phyloP scores from a whole-genome alignment of 1,284 basidiomycete genomes.

The Cutaneotrichosporon dermatis region DNA sequence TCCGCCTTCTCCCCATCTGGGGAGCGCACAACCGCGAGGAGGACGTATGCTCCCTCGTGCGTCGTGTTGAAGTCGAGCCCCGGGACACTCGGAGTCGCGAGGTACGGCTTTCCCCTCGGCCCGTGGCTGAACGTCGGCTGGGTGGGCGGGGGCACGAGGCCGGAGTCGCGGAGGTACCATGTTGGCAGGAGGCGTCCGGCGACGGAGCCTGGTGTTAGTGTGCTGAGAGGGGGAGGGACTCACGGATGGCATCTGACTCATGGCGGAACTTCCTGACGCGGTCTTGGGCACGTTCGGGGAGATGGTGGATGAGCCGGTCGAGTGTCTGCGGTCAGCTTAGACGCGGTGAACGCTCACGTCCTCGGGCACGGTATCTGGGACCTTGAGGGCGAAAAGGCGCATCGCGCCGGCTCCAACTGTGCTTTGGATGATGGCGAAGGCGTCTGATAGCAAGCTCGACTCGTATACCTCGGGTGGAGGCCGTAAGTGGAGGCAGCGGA shows the following conservation, averaged over 20 bases:
- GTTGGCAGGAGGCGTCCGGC: slow-evolving; percentile 34
- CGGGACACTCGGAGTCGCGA: slow-evolving; percentile 24
- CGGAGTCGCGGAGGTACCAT: slow-evolving; percentile 30
- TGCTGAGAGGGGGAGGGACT: slow-evolving; percentile 4
- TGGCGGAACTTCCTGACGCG: slow-evolving; percentile 33
- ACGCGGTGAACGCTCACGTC: slow-evolving; percentile 3
- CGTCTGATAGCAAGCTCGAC: no score
- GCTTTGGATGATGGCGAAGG: no score
- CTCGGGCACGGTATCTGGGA: slow-evolving; percentile 10
- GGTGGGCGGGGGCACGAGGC: slow-evolving; percentile 11
- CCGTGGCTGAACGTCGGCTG: slow-evolving; percentile 24
- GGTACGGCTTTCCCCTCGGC: slow-evolving; percentile 35
- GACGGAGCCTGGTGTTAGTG: slow-evolving; percentile 25
- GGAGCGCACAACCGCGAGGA: slow-evolving; percentile 24
- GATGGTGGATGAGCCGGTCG: slow-evolving; percentile 23
- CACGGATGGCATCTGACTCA: slow-evolving; percentile 28
- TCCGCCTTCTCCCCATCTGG: slow-evolving; percentile 1
- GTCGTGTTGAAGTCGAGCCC: slow-evolving; percentile 40
- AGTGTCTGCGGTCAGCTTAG: slow-evolving; percentile 18
- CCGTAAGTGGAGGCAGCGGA: no score
- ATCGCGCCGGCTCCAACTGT: neutral
- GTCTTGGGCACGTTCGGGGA: slow-evolving; percentile 21
- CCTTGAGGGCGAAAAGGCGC: slow-evolving; percentile 18
- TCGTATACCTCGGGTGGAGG: no score
- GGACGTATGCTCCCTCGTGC: slow-evolving; percentile 38